Evolutionary conservation across 2,329 filamentous ascomycete genomes (phyloP), one percentile per base, ranked within the genome.

Genomic region (Alternaria alternata): DNA sequence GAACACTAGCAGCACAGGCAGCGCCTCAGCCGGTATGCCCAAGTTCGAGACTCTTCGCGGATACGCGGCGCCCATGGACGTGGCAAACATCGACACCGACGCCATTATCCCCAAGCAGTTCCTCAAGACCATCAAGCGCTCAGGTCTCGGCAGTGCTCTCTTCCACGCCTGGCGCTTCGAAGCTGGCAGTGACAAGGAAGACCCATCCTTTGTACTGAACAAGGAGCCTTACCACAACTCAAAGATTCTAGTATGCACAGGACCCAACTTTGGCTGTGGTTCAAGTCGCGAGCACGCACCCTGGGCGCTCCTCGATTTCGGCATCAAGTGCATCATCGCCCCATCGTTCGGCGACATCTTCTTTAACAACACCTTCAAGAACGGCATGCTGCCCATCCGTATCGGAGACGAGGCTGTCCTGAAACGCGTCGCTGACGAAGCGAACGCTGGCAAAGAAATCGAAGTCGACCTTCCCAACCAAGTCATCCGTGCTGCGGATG

Each of bases 291-390:
- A 98, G 81, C 95, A 98, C 82, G 95, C 95, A 3, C 95, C 95
- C 1, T 98, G 95, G 95, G 94, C 95, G 6, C 87, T 98, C 24
- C 89, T 96, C 58, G 95, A 98, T 81, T 98, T 98, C 72, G 95
- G 95, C 69, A 97, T 99, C 82, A 92, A 91, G 77, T 94, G 91
- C 78, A 86, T 98, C 73, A 96, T 98, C 70, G 95, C 94, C 1
- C 92, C 93, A 1, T 94, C 91, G 1, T 92, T 87, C 69, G 91
- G 91, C 59, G 93, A 96, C 75, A 99, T 99, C 80, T 97, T 97
- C 88, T 96, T 94, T 88, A 97, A 97, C 88, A 99, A 99, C 85
- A 95, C 91, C n/a, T 98, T 97, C 87, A 98, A 99, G 87, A 99
- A 99, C 83, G 94, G 94, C 83, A 98, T 98, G 95, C 84, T 98